Evolutionary conservation across 2,329 filamentous ascomycete species (phyloP).

Genomic region (Xylariaceae sp.): DNA sequence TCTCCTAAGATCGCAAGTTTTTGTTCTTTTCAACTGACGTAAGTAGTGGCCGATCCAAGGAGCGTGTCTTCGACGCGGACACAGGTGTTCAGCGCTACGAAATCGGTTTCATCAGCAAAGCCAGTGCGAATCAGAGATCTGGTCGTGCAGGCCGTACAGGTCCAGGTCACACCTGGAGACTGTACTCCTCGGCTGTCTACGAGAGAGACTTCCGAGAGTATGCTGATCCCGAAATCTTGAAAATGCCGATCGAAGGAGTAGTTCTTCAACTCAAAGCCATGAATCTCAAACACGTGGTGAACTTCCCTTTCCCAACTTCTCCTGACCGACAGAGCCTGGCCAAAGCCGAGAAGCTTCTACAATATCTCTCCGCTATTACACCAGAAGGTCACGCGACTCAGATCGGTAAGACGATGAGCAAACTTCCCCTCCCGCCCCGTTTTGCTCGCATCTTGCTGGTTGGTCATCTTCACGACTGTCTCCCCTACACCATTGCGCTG

Average conservation of each 20-base stretch:
- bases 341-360: slow-evolving; percentile 80
- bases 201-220: slow-evolving; percentile 85
- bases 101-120: slow-evolving; percentile 95
- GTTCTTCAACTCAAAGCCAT: slow-evolving; percentile 93
- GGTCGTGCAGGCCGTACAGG: slow-evolving; percentile 94
- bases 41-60: slow-evolving; percentile 74
- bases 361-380: slow-evolving; percentile 77
- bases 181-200: slow-evolving; percentile 93
- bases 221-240: slow-evolving; percentile 78
- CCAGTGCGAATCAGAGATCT: slow-evolving; percentile 83
- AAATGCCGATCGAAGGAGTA: slow-evolving; percentile 87
- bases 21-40: slow-evolving; percentile 2
- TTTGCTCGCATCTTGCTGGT: slow-evolving; percentile 90
- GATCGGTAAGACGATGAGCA: slow-evolving; percentile 73
- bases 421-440: slow-evolving; percentile 84
- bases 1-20: neutral
- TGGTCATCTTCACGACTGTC: slow-evolving; percentile 73
- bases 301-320: slow-evolving; percentile 93
- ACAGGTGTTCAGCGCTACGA: slow-evolving; percentile 95
- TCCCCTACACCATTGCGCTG: slow-evolving; percentile 80
- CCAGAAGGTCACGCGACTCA: slow-evolving; percentile 68
- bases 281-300: slow-evolving; percentile 82
- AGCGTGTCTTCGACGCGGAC: slow-evolving; percentile 78
- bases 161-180: slow-evolving; percentile 88
- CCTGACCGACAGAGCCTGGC: slow-evolving; percentile 71